Percentiles rank a stretch among this genome's conserved stretches.
Conservation (phyloP, 2,329 filamentous ascomycete genomes). For the Stemphylium vesicarium region DNA sequence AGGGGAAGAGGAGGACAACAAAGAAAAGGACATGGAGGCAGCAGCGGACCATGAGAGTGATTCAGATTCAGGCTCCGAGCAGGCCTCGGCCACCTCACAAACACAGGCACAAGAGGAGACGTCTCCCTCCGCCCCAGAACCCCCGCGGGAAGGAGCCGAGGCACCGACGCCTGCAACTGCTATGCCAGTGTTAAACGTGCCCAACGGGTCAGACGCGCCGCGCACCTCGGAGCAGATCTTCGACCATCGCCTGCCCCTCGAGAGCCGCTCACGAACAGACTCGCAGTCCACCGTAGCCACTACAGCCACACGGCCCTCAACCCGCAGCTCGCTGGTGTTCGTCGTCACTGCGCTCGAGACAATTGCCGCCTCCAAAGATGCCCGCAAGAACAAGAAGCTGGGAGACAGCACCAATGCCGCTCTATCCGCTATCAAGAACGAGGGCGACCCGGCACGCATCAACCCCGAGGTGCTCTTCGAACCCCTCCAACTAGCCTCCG, state of each 20-base stretch:
- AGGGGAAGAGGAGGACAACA: not conserved
- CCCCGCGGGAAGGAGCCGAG: constrained; percentile 24
- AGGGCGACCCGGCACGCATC: constrained; percentile 79
- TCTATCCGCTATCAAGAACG: constrained; percentile 78
- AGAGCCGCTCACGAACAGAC: constrained; percentile 60
- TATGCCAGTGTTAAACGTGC: constrained; percentile 34
- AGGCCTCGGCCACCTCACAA: constrained; percentile 21
- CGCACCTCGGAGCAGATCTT: constrained; percentile 45
- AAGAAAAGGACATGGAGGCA: constrained; percentile 16
- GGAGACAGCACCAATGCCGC: constrained; percentile 82
- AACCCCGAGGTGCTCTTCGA: constrained; percentile 92
- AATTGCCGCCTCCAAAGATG: constrained; percentile 91
- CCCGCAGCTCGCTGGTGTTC: constrained; percentile 93
- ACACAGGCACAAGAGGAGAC: constrained; percentile 16
- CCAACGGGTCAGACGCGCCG: constrained; percentile 37
- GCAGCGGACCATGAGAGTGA: constrained; percentile 11
- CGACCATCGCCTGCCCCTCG: constrained; percentile 37
- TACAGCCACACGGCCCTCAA: constrained; percentile 62
- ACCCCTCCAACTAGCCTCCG: constrained; percentile 87
- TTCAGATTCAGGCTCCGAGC: constrained; percentile 26
- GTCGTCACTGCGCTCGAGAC: constrained; percentile 91
- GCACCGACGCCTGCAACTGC: constrained; percentile 27
- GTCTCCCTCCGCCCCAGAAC: constrained; percentile 20
- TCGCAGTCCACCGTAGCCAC: constrained; percentile 63
- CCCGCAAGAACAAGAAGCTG: constrained; percentile 82